These are phyloP conservation scores for Cornus suecica DNA, from an alignment of 148 eudicot species.

Conservation along the genomic window DNA sequence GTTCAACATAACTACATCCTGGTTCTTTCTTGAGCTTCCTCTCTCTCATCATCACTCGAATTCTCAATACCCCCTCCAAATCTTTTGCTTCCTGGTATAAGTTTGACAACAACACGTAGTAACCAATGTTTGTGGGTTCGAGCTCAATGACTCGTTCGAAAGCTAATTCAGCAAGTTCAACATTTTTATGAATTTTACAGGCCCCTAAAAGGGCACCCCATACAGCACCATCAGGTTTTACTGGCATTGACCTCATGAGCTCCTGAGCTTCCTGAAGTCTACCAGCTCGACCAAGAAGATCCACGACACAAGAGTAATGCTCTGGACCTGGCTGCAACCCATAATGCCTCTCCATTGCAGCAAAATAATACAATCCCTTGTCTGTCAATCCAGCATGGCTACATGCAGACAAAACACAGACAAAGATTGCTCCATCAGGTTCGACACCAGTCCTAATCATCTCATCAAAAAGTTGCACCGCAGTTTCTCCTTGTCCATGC, in stretches of 20 bases:
- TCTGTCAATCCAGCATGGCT: constrained; percentile 77
- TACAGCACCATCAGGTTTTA: constrained; percentile 66
- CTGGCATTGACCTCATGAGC: constrained; percentile 59
- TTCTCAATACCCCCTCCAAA: constrained; percentile 43
- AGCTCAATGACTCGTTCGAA: constrained; percentile 50
- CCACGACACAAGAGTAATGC: constrained; percentile 74
- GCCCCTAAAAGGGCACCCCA: constrained; percentile 91
- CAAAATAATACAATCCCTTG: constrained; percentile 58
- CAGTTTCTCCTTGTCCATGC: constrained; percentile 70
- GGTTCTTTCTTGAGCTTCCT: constrained; percentile 64
- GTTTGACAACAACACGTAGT: constrained; percentile 63
- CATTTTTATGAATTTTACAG: constrained; percentile 70
- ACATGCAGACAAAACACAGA: constrained; percentile 67
- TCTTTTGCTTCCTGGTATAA: constrained; percentile 44
- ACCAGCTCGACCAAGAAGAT: constrained; percentile 81
- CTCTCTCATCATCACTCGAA: constrained; percentile 62
- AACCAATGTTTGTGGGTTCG: constrained; percentile 71
- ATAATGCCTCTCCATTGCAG: constrained; percentile 50
- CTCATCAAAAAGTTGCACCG: constrained; percentile 56
- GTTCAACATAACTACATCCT: constrained; percentile 69
- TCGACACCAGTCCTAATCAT: constrained; percentile 56
- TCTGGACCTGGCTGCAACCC: constrained; percentile 51
- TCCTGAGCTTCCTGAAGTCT: constrained; percentile 56
- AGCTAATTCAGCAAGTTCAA: constrained; percentile 59
- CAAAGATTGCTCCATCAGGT: constrained; percentile 65